A percentile compares a stretch with the other conserved stretches of the same genome.
These are phyloP conservation scores for Aspergillus fischeri DNA, from an alignment of 2,329 filamentous ascomycete genomes.

Conservation along the genomic window DNA sequence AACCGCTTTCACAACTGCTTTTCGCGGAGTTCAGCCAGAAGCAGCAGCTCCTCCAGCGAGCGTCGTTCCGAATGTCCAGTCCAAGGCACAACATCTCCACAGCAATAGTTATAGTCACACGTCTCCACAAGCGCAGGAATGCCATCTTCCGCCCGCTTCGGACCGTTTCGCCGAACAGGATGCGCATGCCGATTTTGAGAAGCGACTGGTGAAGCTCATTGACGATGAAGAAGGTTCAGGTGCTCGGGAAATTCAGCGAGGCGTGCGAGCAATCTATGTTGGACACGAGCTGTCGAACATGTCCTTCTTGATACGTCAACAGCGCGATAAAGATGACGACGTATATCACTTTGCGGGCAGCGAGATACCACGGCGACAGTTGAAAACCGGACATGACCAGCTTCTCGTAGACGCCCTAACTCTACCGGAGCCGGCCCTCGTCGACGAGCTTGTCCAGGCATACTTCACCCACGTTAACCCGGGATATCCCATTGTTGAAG, in stretches of 20 bases:
- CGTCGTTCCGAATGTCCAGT: slow-evolving; percentile 7
- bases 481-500: slow-evolving; percentile 51
- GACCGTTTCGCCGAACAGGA: slow-evolving; percentile 36
- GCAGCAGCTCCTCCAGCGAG: slow-evolving; percentile 13
- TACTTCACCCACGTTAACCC: slow-evolving; percentile 51
- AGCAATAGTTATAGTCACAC: slow-evolving; percentile 1
- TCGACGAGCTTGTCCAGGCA: slow-evolving; percentile 48
- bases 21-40: slow-evolving; percentile 19
- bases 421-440: slow-evolving; percentile 46
- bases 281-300: slow-evolving; percentile 55
- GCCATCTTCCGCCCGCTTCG: slow-evolving; percentile 20
- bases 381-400: slow-evolving; percentile 43
- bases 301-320: slow-evolving; percentile 52
- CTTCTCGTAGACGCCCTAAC: slow-evolving; percentile 48
- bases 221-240: slow-evolving; percentile 46
- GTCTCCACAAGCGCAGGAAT: slow-evolving; percentile 13
- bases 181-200: slow-evolving; percentile 40
- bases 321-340: slow-evolving; percentile 40
- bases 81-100: slow-evolving; percentile 1
- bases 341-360: slow-evolving; percentile 44
- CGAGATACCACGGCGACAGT: slow-evolving; percentile 40
- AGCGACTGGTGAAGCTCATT: slow-evolving; percentile 49
- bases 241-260: slow-evolving; percentile 44
- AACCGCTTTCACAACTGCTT: slow-evolving; percentile 25
- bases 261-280: slow-evolving; percentile 51